These are phyloP conservation scores for Claviceps sp. DNA, from an alignment of 2,329 filamentous ascomycete species.

Conservation along the genomic window DNA sequence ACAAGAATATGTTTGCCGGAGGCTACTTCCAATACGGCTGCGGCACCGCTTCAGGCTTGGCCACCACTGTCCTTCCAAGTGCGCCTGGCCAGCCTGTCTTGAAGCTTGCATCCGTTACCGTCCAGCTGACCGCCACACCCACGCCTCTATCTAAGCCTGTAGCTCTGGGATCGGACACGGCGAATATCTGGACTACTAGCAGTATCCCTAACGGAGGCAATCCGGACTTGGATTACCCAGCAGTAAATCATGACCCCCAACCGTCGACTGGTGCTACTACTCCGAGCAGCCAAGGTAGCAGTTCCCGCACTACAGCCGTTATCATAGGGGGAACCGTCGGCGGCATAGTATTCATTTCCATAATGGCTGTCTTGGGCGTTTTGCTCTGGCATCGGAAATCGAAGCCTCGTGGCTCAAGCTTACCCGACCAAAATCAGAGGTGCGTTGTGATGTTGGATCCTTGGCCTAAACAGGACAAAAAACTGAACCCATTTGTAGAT, in stretches of 20 bases:
- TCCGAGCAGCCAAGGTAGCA: constrained; percentile 15
- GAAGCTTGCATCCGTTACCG: constrained; percentile 24
- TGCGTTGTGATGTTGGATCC: constrained; percentile 12
- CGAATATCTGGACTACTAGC: constrained; percentile 5
- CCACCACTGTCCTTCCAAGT: constrained; percentile 33
- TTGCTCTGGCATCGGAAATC: constrained; percentile 28
- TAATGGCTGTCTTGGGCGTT: constrained; percentile 27
- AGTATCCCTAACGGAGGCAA: background rate
- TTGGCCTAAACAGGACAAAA: background rate
- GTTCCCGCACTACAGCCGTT: constrained; percentile 27
- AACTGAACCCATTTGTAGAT: constrained; percentile 15
- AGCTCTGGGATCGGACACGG: constrained; percentile 20
- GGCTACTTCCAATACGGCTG: constrained; percentile 46
- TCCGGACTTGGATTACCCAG: background rate
- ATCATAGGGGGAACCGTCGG: constrained; percentile 42
- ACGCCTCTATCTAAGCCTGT: constrained; percentile 28
- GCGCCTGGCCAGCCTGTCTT: constrained; percentile 26
- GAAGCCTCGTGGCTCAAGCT: background rate
- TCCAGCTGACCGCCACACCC: constrained; percentile 27
- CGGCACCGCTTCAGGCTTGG: constrained; percentile 32
- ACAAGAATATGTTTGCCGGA: constrained; percentile 40
- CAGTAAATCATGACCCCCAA: constrained; percentile 1
- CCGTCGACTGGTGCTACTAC: constrained; percentile 12
- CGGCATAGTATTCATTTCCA: constrained; percentile 32
- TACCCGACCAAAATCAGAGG: constrained; percentile 24